Evolutionary conservation across 257 asterid species (phyloP).

Genomic region (Lavandula angustifolia): DNA sequence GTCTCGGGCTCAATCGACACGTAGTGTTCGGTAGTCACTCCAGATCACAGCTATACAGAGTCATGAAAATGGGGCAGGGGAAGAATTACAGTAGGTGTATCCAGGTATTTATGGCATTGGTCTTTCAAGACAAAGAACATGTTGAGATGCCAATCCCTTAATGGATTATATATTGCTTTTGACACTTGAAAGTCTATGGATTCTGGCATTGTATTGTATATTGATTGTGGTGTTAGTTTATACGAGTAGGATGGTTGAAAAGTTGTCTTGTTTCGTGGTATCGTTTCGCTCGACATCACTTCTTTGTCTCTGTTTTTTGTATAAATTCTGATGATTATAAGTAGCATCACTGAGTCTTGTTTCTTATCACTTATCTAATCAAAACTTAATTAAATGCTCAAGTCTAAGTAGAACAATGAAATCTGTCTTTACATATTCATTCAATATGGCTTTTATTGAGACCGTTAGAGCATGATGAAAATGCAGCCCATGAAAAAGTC

Average conservation of each 20-base stretch:
- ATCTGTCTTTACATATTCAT: no score
- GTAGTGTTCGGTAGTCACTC: background rate
- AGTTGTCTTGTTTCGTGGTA: conserved; percentile 26
- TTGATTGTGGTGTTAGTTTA: conserved; percentile 31
- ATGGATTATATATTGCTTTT: conserved; percentile 27
- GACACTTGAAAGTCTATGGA: conserved; percentile 20
- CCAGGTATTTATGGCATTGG: conserved; percentile 35
- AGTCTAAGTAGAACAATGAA: no score
- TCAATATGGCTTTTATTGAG: no score
- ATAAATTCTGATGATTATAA: conserved; percentile 15
- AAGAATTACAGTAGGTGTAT: conserved; percentile 23
- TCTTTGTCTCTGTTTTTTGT: conserved; percentile 26
- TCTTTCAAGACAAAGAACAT: conserved; percentile 2
- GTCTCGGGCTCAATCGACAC: conserved; percentile 8
- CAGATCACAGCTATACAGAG: conserved; percentile 2
- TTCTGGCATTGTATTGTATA: conserved; percentile 20
- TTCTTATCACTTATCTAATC: background rate
- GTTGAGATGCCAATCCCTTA: conserved; percentile 10
- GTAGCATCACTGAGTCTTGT: conserved; percentile 4
- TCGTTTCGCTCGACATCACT: background rate
- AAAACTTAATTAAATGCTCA: no score
- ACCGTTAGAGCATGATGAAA: no score
- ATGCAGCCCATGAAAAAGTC: no score
- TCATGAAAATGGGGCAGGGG: conserved; percentile 15
- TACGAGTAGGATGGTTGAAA: conserved; percentile 34